Evolutionary conservation across 2,329 filamentous ascomycete genomes (phyloP), one percentile per base, ranked within the genome.

Genomic region (Pyrenophora teres): DNA sequence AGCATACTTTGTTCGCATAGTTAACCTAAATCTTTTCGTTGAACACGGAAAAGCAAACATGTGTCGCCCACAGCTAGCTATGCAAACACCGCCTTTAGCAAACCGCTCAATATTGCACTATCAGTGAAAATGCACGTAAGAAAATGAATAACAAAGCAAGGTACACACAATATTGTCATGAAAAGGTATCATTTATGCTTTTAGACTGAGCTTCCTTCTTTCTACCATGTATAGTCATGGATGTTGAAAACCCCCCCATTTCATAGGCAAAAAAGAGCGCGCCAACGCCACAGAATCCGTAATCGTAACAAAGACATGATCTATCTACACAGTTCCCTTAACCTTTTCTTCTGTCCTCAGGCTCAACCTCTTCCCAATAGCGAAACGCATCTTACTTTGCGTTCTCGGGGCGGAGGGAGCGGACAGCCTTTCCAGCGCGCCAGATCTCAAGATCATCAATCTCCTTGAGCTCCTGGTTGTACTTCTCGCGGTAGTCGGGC

Each of bases 361-460:
- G 19, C 27, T 25, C 37, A 39, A 39, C 41, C 19, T 48, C 33
- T 40, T 30, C 10, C n/a, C 36, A 32, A 32, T 33, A 39, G 18
- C n/a, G 25, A 44, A 6, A 37, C 40, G 39, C 46, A 46, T 53
- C 47, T 72, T 72, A 71, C 58, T 74, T 70, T 48, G 60, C 47
- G 63, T 74, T 74, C 69, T 75, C 72, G 36, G 72, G 72, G 47
- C 72, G 69, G 46, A 75, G 70, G 27, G 60, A 67, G 65, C 93
- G 89, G 72, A 99, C 94, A 70, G 94, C 90, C 87, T 97, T 97
- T 78, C 94, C 94, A 63, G 94, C 94, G 74, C 90, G 87, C 94
- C 94, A 99, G 86, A 99, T 99, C 86, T 99, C 94, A 73, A 99
- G 82, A 74, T 92, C 85, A 73, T 93, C 89, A 82, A 99, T 97